Base-by-base conservation (phyloP, 2,329 filamentous ascomycete genomes). In the Ambrosiella xylebori region DNA sequence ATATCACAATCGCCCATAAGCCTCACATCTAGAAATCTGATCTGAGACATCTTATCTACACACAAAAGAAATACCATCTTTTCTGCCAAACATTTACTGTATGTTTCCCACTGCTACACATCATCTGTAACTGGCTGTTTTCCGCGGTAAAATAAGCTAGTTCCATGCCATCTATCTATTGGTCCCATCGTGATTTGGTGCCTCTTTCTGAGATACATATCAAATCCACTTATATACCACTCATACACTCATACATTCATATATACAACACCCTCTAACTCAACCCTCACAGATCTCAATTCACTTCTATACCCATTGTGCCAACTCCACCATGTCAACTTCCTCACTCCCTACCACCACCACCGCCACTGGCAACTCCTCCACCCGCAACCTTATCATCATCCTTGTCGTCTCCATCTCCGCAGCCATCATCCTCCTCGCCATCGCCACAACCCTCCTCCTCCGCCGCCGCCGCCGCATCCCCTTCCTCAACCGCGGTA, bases 331-430 rank as follows among this genome's bases (percentile, higher is more conserved):
- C 56, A 17, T 37, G 19, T 19, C n/a, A n/a, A 15, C 13, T 5
- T 44, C n/a, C 12, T 44, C 49, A 38, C 9, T 9, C 13, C 19
- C 55, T n/a, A 11, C 38, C n/a, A 53, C 27, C 51, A 39, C 27
- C n/a, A 11, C 35, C 38, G 12, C 52, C 37, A 13, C 52, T 11
- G 39, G 19, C 47, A 3, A 5, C 15, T 19, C 37, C n/a, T 64
- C 67, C 63, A 68, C 70, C 63, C 68, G 70, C 49, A 75, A 68
- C 7, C 68, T 76, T 36, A 71, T 76, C 61, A 76, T 81, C 62
- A 70, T 73, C 54, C 70, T 81, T 41, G 74, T 76, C 65, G 75
- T 73, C 8, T 73, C 73, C n/a, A 71, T 76, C 50, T 69, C 77
- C 1, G 73, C 69, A 8, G 63, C 75, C 37, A 62, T 71, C 13